Evolutionary conservation across 345 rosid species (phyloP).

Genomic region (Ceriops zippeliana): DNA sequence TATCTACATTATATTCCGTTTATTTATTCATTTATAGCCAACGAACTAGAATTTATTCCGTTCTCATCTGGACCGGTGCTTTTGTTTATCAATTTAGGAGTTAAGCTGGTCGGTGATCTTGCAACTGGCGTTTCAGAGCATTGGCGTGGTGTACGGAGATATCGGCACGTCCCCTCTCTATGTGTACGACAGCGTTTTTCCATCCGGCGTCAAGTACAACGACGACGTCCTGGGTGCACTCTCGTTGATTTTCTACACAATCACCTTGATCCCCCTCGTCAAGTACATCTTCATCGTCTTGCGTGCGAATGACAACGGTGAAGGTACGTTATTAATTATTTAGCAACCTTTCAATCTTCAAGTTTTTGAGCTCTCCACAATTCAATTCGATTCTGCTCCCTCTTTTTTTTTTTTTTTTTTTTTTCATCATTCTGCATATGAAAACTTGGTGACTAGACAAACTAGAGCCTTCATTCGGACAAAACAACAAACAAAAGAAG

Average conservation of each 20-base stretch:
- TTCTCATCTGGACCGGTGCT: too few relatives aligned
- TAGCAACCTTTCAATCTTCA: not conserved
- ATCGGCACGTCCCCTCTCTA: slow-evolving; percentile 62
- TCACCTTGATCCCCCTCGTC: slow-evolving; percentile 49
- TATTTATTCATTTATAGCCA: too few relatives aligned
- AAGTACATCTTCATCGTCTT: slow-evolving; percentile 54
- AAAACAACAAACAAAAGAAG: too few relatives aligned
- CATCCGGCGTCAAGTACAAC: slow-evolving; percentile 30
- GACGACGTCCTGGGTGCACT: slow-evolving; percentile 58
- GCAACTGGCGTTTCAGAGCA: slow-evolving; percentile 56
- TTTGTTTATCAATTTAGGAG: not conserved
- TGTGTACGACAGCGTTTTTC: slow-evolving; percentile 37
- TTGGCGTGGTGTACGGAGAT: slow-evolving; percentile 59
- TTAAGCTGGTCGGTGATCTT: slow-evolving; percentile 35
- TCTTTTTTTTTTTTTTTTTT: too few relatives aligned
- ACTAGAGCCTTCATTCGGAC: too few relatives aligned
- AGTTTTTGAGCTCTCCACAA: too few relatives aligned
- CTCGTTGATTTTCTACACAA: slow-evolving; percentile 49
- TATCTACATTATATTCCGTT: too few relatives aligned
- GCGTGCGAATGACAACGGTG: slow-evolving; percentile 55
- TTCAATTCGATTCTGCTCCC: too few relatives aligned
- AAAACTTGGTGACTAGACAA: too few relatives aligned
- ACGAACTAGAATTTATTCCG: too few relatives aligned
- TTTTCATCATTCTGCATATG: too few relatives aligned
- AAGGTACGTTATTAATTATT: slow-evolving; percentile 24